These are phyloP conservation scores for Alternaria sp. DNA, from an alignment of 2,329 filamentous ascomycete genomes.

Conservation along the genomic window DNA sequence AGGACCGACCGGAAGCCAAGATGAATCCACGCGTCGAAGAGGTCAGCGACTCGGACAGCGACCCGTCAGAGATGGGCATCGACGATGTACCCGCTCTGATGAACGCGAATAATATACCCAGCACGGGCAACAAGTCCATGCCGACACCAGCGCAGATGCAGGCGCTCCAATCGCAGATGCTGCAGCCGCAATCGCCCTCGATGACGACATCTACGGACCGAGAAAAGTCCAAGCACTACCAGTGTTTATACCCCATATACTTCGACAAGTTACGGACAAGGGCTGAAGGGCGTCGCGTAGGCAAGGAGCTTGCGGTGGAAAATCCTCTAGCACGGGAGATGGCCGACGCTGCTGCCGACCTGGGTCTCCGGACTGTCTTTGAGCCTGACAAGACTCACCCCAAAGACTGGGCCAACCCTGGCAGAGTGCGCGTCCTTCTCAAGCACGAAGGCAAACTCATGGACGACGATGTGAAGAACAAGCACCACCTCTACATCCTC, in stretches of 20 bases:
- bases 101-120: conserved; percentile 43
- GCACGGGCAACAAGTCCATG: conserved; percentile 28
- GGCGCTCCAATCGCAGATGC: conserved; percentile 38
- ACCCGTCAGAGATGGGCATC: conserved; percentile 73
- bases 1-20: conserved; percentile 8
- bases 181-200: conserved; percentile 47
- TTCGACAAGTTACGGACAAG: conserved; percentile 81
- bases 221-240: conserved; percentile 73
- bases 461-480: conserved; percentile 67
- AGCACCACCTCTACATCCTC: conserved; percentile 86
- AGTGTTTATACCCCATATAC: conserved; percentile 94
- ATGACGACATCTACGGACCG: conserved; percentile 52
- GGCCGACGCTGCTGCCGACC: conserved; percentile 71
- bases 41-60: conserved; percentile 79
- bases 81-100: conserved; percentile 76
- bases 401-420: conserved; percentile 97
- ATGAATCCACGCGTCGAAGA: conserved; percentile 85
- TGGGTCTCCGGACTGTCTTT: conserved; percentile 77
- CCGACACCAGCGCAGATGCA: conserved; percentile 41
- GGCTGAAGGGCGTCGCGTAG: conserved; percentile 81
- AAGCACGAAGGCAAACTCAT: conserved; percentile 64
- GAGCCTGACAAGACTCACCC: conserved; percentile 93
- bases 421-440: conserved; percentile 80
- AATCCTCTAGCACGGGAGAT: conserved; percentile 92
- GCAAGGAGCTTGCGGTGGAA: conserved; percentile 71